Evolutionary conservation across 331 rosid species (phyloP).

Genomic region (Spiraea crenata): DNA sequence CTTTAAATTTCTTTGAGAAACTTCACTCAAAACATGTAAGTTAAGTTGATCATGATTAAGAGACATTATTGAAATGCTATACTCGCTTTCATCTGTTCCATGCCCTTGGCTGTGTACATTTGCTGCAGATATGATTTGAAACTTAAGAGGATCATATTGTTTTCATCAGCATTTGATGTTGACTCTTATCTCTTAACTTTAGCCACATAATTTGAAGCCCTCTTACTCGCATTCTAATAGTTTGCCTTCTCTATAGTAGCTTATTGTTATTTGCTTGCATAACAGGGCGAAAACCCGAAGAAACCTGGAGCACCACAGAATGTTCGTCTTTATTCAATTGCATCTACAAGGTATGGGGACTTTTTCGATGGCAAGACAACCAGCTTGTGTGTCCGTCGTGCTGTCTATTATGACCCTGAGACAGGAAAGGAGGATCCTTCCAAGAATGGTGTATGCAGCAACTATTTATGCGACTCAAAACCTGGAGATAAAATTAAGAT

Average conservation of each 20-base stretch:
- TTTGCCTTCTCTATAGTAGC: not conserved
- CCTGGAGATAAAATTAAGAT: conserved; percentile 90
- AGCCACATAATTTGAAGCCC: not conserved
- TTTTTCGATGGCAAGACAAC: conserved; percentile 87
- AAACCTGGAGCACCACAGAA: conserved; percentile 79
- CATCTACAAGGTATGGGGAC: conserved; percentile 96
- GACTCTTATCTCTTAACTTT: not conserved
- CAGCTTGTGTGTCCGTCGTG: conserved; percentile 96
- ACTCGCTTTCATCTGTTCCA: not conserved
- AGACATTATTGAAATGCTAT: not conserved
- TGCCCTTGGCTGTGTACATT: conserved; percentile 15
- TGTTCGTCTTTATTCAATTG: conserved; percentile 94
- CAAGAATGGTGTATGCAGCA: conserved; percentile 86
- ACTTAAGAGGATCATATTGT: not conserved
- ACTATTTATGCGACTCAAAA: conserved; percentile 78
- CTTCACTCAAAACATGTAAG: not conserved
- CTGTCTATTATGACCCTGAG: conserved; percentile 87
- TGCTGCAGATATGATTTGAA: not conserved
- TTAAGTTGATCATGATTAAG: not conserved
- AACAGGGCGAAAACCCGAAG: conserved; percentile 95
- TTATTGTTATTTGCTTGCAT: conserved; percentile 22
- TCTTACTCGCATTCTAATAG: conserved; percentile 1
- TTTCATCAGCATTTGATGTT: not conserved
- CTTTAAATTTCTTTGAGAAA: not conserved
- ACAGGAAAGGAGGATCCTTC: conserved; percentile 93